These are phyloP conservation scores for Chrysoporthe austroafricana DNA, from an alignment of 2,329 filamentous ascomycete species.

Conservation along the genomic window DNA sequence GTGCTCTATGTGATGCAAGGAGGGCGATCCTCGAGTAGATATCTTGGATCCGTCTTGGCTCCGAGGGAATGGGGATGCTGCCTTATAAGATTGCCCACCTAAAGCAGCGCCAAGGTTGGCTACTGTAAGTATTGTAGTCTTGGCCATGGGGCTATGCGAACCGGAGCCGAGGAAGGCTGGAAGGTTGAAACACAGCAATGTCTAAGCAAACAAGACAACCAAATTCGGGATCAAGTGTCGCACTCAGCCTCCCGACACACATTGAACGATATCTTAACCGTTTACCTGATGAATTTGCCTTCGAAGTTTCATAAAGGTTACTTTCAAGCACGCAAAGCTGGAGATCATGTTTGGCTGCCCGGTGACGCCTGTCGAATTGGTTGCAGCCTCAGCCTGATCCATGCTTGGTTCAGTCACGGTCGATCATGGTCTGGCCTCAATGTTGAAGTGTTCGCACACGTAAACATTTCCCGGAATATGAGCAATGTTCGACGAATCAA, in stretches of 20 bases:
- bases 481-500: neutral
- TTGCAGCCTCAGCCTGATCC: neutral
- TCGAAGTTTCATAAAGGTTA: constrained; percentile 12
- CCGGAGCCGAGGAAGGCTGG: constrained; percentile 4
- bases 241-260: neutral
- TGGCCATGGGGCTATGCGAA: constrained; percentile 16
- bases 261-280: neutral
- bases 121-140: constrained; percentile 1
- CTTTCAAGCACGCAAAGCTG: neutral
- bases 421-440: neutral
- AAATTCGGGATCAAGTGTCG: neutral
- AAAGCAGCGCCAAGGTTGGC: constrained; percentile 16
- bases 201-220: neutral
- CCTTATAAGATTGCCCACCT: constrained; percentile 2
- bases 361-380: neutral
- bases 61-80: constrained; percentile 17
- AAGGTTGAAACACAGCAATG: neutral
- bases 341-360: neutral
- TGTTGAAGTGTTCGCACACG: no score
- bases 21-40: neutral
- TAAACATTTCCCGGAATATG: no score
- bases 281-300: neutral
- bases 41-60: constrained; percentile 24
- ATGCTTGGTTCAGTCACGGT: neutral
- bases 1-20: constrained; percentile 1